Base-by-base conservation (phyloP, 176 grass and related monocot genomes). In the Carex littledalei region DNA sequence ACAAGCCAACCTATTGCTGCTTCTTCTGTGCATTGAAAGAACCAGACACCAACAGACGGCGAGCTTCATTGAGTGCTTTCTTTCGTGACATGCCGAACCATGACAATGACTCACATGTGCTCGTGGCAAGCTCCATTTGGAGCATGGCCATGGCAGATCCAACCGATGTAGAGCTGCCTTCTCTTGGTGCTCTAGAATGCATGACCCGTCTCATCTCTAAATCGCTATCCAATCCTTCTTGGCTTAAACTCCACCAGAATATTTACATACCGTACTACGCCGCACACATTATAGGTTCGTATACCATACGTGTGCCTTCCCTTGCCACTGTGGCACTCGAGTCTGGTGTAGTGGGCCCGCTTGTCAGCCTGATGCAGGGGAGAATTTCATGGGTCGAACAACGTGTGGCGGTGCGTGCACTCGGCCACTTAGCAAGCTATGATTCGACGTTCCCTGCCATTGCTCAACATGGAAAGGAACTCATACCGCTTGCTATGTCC, bases 401-500 rank as follows among this genome's bases (percentile, higher is more conserved):
- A 84, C 96, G 96, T 17, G 87, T 91, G 6, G 93, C 96, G 0
- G 87, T 88, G 20, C 93, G 96, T 12, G 91, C 93, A 0, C 85
- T 99, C 34, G 96, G 96, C 1, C 96, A 99, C 63, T 86, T 99
- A n/a, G 90, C 91, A 43, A 99, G 96, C 90, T 99, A 95, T 83
- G 90, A 95, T 71, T 37, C 72, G 62, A 95, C 96, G 59, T 99
- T 92, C 71, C 88, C 91, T 0, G 83, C 84, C 8, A 90, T 95
- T 53, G 90, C 90, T 2, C 81, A 66, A 20, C 43, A 92, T 72
- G 84, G 88, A 41, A 86, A 85, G 26, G 91, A 95, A 60, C 85
- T 91, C 3, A 90, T 99, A 29, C 85, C 90, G 0, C 90, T 99
- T 18, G 85, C 93, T 31, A 89, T 85, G 49, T 65, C 59, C 31